A percentile compares a stretch with the other conserved stretches of the same genome.
Conservation (phyloP, 2,329 filamentous ascomycete genomes). For the Hypoxylon sp. region DNA sequence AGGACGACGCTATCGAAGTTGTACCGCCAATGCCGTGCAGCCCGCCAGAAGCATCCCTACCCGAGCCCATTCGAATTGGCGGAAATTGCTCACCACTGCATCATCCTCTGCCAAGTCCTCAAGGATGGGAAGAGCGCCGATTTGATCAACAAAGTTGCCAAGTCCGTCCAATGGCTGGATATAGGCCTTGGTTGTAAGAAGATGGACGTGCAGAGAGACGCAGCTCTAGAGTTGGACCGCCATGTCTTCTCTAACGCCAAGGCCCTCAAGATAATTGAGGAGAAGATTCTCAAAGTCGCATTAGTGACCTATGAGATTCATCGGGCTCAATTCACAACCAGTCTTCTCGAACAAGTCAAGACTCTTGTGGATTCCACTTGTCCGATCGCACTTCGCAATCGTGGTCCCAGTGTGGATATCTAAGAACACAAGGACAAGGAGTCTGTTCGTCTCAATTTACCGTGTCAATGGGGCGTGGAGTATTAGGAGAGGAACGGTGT, state of each 20-base stretch:
- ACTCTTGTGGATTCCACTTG: conserved; percentile 2
- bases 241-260: background rate
- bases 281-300: conserved; percentile 5
- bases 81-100: conserved; percentile 37
- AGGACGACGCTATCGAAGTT: conserved; percentile 27
- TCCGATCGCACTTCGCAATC: background rate
- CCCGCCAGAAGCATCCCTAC: background rate
- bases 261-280: conserved; percentile 5
- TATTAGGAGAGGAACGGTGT: background rate
- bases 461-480: background rate
- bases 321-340: conserved; percentile 5
- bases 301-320: conserved; percentile 6
- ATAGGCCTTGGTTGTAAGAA: conserved; percentile 42
- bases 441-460: background rate
- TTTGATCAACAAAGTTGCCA: conserved; percentile 33
- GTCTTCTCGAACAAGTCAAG: conserved; percentile 16
- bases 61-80: conserved; percentile 28
- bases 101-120: conserved; percentile 39
- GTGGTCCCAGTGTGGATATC: background rate
- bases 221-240: conserved; percentile 10
- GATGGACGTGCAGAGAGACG: conserved; percentile 12
- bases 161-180: conserved; percentile 38
- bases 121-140: conserved; percentile 37
- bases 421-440: background rate
- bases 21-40: conserved; percentile 32